Base-by-base conservation (phyloP, 768 basidiomycete genomes). In the Grammothele lineata region DNA sequence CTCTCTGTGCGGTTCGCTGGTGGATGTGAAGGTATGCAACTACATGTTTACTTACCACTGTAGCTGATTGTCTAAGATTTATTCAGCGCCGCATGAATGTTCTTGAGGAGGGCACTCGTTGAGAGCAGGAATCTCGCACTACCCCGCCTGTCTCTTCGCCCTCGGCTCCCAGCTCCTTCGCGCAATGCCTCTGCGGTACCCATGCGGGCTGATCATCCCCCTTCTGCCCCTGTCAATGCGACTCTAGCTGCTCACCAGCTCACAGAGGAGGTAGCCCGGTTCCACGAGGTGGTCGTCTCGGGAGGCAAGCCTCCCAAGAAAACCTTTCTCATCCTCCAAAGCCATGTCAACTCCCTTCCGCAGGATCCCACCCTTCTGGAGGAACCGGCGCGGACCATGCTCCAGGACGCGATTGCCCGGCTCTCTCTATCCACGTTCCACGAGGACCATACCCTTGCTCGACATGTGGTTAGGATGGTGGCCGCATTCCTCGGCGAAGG, bases 61-160 rank as follows among this genome's bases (percentile, higher is more conserved):
- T 32, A 21, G 4, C 15, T 19, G 12, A n/a, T 25, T n/a, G 19
- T 32, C 18, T 47, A 17, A 49, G 14, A 14, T 26, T 11, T 17
- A 1, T 23, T 1, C 35, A 27, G 46, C 44, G 54, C 67, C 72
- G 78, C 68, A 80, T 85, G 83, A 80, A 84, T 85, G 79, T 79
- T 71, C 73, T 62, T 73, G 69, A 63, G 72, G 58, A 71, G 67
- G 56, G 57, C 61, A 26, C 54, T 63, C 32, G 43, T 35, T 50
- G 34, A 35, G 53, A 59, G 54, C 44, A 42, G 51, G 35, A 43
- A 50, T 45, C 35, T 45, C 50, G 12, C 64, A n/a, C 34, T 26
- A 21, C 70, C 82, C 62, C 71, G 66, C 35, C 62, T 67, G 23
- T 70, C 85, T 45, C 51, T 83, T 34, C 69, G 70, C 15, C 72